Evolutionary conservation across 805 yeast genomes (phyloP).

Genomic region (Ogataea ramenticola): DNA sequence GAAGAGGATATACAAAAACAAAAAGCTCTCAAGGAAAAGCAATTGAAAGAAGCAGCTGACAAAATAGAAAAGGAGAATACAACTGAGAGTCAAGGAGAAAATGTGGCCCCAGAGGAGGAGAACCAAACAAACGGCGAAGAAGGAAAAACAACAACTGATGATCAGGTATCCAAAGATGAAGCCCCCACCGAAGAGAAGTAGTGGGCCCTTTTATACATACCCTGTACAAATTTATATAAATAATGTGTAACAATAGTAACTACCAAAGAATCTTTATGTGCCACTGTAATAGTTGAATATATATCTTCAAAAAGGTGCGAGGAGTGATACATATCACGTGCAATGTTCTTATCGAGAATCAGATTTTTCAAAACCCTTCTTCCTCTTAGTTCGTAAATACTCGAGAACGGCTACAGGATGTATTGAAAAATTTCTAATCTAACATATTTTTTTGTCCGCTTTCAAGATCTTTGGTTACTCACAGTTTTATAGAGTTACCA

Average conservation of each 20-base stretch:
- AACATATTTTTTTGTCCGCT: too few relatives aligned
- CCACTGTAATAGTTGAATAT: too few relatives aligned
- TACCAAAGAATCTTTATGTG: too few relatives aligned
- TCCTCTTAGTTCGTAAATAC: neutral
- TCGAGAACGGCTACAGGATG: neutral
- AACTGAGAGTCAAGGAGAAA: neutral
- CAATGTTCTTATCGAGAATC: neutral
- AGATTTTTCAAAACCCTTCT: neutral
- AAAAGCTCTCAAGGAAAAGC: neutral
- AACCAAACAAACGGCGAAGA: neutral
- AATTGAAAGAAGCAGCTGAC: neutral
- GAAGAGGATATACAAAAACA: constrained; percentile 2
- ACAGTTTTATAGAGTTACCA: too few relatives aligned
- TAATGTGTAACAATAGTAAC: too few relatives aligned
- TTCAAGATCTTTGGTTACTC: too few relatives aligned
- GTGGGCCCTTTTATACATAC: too few relatives aligned
- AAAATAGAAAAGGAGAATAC: neutral
- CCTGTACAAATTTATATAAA: too few relatives aligned
- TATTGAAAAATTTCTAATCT: neutral
- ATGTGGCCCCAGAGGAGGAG: neutral
- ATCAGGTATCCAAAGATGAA: neutral
- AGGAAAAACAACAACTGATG: neutral
- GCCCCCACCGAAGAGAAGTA: too few relatives aligned
- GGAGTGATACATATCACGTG: neutral
- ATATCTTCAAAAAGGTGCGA: too few relatives aligned